phyloP scores from a whole-genome alignment of 2,329 filamentous ascomycete genomes.

The Beauveria brongniartii region DNA sequence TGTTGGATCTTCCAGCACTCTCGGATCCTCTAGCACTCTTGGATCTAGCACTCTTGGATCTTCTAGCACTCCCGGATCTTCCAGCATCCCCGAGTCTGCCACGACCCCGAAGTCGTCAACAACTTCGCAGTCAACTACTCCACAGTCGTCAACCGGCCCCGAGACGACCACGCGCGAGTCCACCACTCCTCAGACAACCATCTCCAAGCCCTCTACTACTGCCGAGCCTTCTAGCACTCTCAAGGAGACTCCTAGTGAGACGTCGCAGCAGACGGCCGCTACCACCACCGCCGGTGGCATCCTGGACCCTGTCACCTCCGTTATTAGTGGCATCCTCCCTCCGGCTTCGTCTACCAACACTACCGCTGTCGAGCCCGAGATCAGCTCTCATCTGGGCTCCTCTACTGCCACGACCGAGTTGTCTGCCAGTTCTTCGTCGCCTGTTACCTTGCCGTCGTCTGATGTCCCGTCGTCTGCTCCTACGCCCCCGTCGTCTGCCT shows the following conservation, averaged over 20 bases:
- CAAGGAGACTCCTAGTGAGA: background rate
- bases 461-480: too few relatives aligned
- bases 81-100: background rate
- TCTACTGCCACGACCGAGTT: background rate
- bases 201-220: background rate
- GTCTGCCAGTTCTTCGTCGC: background rate
- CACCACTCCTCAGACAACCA: too few relatives aligned
- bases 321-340: constrained; percentile 16
- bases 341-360: constrained; percentile 9
- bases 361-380: background rate
- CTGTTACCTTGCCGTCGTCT: background rate
- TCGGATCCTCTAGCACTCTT: background rate
- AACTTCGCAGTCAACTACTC: too few relatives aligned
- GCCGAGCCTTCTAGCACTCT: background rate
- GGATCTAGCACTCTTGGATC: background rate
- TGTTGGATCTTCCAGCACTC: background rate
- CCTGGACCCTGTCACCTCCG: constrained; percentile 18
- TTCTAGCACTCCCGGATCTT: too few relatives aligned
- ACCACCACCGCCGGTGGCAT: constrained; percentile 11
- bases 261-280: constrained; percentile 12
- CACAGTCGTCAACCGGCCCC: too few relatives aligned
- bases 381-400: background rate
- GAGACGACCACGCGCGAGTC: too few relatives aligned
- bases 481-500: too few relatives aligned
- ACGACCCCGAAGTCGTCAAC: too few relatives aligned